phyloP scores from a whole-genome alignment of 2,329 filamentous ascomycete species.

The Diaporthe vaccinii region DNA sequence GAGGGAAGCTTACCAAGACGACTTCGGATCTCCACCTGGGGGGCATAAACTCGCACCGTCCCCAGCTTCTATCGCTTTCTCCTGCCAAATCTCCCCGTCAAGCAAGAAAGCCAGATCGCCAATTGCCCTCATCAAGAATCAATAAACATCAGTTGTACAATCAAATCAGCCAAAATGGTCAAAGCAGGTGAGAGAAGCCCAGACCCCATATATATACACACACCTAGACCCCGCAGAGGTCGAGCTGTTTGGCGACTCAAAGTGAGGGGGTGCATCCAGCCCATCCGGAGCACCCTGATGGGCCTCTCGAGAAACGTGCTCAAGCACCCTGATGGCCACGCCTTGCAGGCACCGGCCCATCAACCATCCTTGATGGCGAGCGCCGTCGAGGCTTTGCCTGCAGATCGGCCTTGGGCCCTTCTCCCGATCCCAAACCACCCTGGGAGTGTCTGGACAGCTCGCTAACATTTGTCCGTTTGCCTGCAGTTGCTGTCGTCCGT shows the following conservation, averaged over 20 bases:
- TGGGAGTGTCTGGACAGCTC: not conserved
- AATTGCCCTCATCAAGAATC: conserved; percentile 42
- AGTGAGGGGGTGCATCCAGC: conserved; percentile 46
- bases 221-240: conserved; percentile 41
- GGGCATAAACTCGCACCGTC: conserved; percentile 38
- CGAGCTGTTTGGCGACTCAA: conserved; percentile 36
- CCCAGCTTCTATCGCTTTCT: conserved; percentile 42
- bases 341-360: not conserved
- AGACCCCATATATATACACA: conserved; percentile 27
- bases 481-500: conserved; percentile 91
- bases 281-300: conserved; percentile 59
- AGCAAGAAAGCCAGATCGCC: conserved; percentile 32
- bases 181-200: conserved; percentile 84
- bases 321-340: conserved; percentile 48
- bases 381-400: conserved; percentile 1
- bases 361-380: conserved; percentile 17
- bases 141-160: conserved; percentile 46
- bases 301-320: conserved; percentile 42
- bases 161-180: conserved; percentile 86
- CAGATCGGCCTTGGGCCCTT: not conserved
- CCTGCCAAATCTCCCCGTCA: conserved; percentile 38
- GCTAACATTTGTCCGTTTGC: conserved; percentile 34
- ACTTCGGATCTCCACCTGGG: conserved; percentile 31
- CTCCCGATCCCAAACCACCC: not conserved
- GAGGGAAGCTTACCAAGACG: conserved; percentile 36